phyloP scores from a whole-genome alignment of 192 early-diverging fungal genomes.

The Coemansia sp. region DNA sequence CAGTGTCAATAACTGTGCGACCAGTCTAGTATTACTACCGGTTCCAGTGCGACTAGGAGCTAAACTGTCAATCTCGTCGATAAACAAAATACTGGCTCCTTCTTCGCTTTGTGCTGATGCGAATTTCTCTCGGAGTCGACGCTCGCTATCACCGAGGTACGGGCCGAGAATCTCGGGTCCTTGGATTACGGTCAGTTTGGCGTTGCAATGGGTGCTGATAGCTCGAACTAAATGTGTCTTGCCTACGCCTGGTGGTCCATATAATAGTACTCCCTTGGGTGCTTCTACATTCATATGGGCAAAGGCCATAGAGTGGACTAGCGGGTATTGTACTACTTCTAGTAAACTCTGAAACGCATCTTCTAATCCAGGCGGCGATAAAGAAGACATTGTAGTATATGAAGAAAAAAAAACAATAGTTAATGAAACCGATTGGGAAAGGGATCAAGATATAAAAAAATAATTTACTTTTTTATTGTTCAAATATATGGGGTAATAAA shows the following conservation, averaged over 20 bases:
- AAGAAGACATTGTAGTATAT: not conserved
- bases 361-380: constrained; percentile 67
- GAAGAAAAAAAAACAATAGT: too few species aligned
- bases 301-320: constrained; percentile 65
- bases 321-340: constrained; percentile 77
- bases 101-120: constrained; percentile 56
- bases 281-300: constrained; percentile 68
- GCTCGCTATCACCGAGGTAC: constrained; percentile 87
- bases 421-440: too few species aligned
- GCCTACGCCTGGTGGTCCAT: constrained; percentile 94
- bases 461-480: too few species aligned
- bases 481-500: not conserved
- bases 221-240: constrained; percentile 84
- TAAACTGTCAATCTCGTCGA: constrained; percentile 86
- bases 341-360: constrained; percentile 69
- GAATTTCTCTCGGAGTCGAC: constrained; percentile 70
- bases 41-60: constrained; percentile 15
- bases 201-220: constrained; percentile 63
- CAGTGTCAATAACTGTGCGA: constrained; percentile 97
- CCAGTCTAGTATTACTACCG: constrained; percentile 84
- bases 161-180: constrained; percentile 84
- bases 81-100: constrained; percentile 81
- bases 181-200: constrained; percentile 71
- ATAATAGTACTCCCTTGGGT: constrained; percentile 84
- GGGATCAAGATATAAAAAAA: too few species aligned